Base-by-base conservation (phyloP, 345 rosid genomes). In the Moricandia moricandioides region DNA sequence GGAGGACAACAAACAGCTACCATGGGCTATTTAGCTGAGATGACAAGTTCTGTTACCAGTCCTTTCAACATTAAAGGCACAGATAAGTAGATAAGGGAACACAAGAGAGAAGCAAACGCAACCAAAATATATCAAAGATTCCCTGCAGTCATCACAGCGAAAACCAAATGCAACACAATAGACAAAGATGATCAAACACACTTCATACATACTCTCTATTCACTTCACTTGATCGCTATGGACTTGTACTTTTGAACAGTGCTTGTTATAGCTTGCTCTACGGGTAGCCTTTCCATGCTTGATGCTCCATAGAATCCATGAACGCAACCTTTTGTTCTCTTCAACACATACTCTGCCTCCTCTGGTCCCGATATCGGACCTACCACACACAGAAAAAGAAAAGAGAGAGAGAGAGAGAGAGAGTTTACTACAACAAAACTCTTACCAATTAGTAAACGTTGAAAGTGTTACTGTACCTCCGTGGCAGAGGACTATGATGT, bases 281-380 rank as follows among this genome's bases (percentile, higher is more conserved):
- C 96, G 0, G 97, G 97, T 26, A 94, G 85, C 78, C 97, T 88
- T 84, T 94, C 97, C 93, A 94, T 89, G 90, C 96, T 91, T 60
- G 97, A 94, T 65, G 98, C 98, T 35, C 98, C 96, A 68, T 89
- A 94, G 80, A 94, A 94, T 35, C 97, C 98, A 79, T 94, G 95
- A 30, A 94, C 95, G 52, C 72, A 18, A 67, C 91, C 91, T 45
- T 80, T 73, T 26, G 92, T 91, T 80, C 84, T 86, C 82, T 87
- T 88, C 79, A 91, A 51, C 65, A 91, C 65, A 64, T 83, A 91
- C 71, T 91, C 93, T 54, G 97, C 96, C 55, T 93, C 97, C 47
- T 27, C 73, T 51, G 93, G 96, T 71, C 90, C 86, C 3, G 91
- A 89, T 80, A 93, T 91, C 11, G 97, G 93, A 79, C 97, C 96